These are phyloP conservation scores for Aegilops speltoides DNA, from an alignment of 176 grass and related monocot species.

Conservation along the genomic window DNA sequence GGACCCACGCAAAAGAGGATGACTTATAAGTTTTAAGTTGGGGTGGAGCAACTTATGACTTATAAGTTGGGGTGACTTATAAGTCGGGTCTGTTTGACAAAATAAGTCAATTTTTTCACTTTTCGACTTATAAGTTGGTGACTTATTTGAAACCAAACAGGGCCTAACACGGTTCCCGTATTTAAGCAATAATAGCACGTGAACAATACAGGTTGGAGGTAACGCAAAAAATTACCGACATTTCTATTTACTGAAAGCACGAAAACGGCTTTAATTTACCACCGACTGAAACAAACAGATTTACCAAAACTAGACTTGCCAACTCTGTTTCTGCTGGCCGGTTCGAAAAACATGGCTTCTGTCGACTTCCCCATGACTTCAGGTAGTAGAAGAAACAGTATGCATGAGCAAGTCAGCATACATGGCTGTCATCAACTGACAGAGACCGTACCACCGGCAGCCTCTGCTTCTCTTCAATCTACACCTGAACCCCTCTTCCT, in stretches of 20 bases:
- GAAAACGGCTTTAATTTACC: not conserved
- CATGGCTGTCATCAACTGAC: conserved; percentile 26
- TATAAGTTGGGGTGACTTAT: too few relatives aligned
- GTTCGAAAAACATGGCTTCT: not conserved
- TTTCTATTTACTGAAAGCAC: not conserved
- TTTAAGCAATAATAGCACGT: not conserved
- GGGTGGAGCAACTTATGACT: too few relatives aligned
- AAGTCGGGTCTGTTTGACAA: too few relatives aligned
- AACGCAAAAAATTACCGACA: not conserved
- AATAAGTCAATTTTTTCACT: too few relatives aligned
- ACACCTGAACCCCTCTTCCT: not conserved
- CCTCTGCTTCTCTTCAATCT: not conserved
- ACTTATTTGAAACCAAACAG: too few relatives aligned
- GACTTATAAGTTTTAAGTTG: too few relatives aligned
- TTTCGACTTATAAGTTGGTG: too few relatives aligned
- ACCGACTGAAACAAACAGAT: not conserved
- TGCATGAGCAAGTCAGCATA: conserved; percentile 3
- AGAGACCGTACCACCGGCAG: not conserved
- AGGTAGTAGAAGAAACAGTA: not conserved
- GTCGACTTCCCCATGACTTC: not conserved
- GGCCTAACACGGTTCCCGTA: not conserved
- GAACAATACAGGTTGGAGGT: too few relatives aligned
- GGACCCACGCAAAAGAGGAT: too few relatives aligned
- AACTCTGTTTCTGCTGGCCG: not conserved
- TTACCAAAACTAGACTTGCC: not conserved